Base-by-base conservation (phyloP, 2,329 filamentous ascomycete species). In the Blastomyces parvus region DNA sequence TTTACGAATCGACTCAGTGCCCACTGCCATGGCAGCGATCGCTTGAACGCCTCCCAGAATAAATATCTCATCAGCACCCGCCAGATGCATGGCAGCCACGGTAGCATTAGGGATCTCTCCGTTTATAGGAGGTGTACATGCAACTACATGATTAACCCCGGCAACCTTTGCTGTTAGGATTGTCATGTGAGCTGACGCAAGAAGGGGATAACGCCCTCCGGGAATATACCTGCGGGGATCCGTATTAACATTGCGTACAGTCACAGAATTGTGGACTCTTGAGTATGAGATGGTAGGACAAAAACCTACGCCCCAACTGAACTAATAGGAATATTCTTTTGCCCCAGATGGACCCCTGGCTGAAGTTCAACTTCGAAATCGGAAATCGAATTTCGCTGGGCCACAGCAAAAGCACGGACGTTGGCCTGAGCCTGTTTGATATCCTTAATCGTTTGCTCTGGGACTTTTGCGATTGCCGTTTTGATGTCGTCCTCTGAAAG, bases 141-240 rank as follows among this genome's bases (percentile, higher is more conserved):
- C 81, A 7, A 81, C 74, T 3, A 83, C 80, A 59, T 79, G 71
- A n/a, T 72, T 72, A 1, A 83, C 81, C 2, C 82, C 82, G 5
- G 82, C 81, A 4, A 80, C 79, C 67, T 83, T 83, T 27, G 81
- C 81, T 0, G 81, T 83, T 4, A 83, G 69, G 57, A 83, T 82
- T 1, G 81, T 83, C 82, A 83, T 83, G 68, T 83, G 82, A 2
- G 80, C 80, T 8, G 78, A 81, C 1, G 81, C 82, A 2, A 83
- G 78, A 2, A 83, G 74, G 0, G 81, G 80, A 64, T 83, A 84
- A 7, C 81, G 75, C 3, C 81, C 81, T 5, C 80, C 81, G 0
- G 81, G 81, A 50, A 83, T 81, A 65, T 81, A 81, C 0, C 73
- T 74, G 53, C 27, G 61, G 27, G 30, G 30, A 40, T 46, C n/a